Base-by-base conservation (phyloP, 2,329 filamentous ascomycete genomes). In the Sporothrix dimorphospora region DNA sequence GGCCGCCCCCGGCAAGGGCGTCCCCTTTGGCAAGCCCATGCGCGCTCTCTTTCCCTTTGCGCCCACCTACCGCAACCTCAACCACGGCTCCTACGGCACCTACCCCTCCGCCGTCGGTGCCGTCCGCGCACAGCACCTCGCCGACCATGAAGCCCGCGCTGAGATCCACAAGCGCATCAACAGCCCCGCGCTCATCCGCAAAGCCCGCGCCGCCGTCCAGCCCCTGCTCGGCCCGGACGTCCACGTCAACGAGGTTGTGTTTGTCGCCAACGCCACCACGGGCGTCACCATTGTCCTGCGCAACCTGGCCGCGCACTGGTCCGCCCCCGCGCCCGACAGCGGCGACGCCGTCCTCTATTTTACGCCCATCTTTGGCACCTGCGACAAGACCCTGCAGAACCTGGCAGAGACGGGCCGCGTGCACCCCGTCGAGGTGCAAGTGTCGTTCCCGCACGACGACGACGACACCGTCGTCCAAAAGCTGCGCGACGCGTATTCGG, bases 211-310 rank as follows among this genome's bases (percentile, higher is more conserved):
- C 57, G 86, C 86, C 1, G 79, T 93, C 30, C 86, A 89, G 4
- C 80, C 83, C n/a, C 77, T 90, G 51, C 83, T 94, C 65, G 87
- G 91, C 74, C 77, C 24, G 38, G 47, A 67, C 61, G 78, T 82
- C 0, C 30, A 71, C 59, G n/a, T 67, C 11, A 81, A 87, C 24
- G 88, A 90, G 70, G 83, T 90, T 47, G 91, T 93, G 1, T 88
- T 93, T 73, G 86, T 93, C 1, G 85, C 88, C 27, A 94, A 94
- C 78, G 90, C 91, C 24, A 92, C 91, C 0, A 92, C 89, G 0
- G 90, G 87, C 30, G 79, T 91, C 47, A 92, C 92, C 77, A 90
- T 86, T 0, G 86, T 93, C 7, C 82, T 94, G 19, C 86, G 89
- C n/a, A 92, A 90, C 75, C 79, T 94, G 12, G 78, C 74, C 0